Evolutionary conservation across 148 eudicot genomes (phyloP).

Genomic region (Fagopyrum homotropicum): DNA sequence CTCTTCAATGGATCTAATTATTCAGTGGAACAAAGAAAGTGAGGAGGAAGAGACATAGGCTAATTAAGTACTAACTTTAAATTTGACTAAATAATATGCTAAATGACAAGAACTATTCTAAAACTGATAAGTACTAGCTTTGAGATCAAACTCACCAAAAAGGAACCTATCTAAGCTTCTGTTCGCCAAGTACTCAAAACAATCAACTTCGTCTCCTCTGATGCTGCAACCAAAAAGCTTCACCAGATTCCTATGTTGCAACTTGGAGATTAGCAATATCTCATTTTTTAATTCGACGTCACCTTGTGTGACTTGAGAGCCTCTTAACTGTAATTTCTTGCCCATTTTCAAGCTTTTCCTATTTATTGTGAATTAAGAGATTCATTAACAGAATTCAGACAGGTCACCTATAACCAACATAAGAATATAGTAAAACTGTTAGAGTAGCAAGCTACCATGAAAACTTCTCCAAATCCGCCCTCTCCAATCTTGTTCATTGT

Average conservation of each 20-base stretch:
- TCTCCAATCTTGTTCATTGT: slow-evolving; percentile 2
- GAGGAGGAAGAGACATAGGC: not conserved
- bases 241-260: slow-evolving; percentile 29
- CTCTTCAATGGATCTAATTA: slow-evolving; percentile 15
- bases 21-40: not conserved
- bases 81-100: not conserved
- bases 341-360: slow-evolving; percentile 22
- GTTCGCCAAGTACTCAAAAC: slow-evolving; percentile 22
- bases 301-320: slow-evolving; percentile 21
- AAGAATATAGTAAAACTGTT: too few species aligned
- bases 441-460: not conserved
- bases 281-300: slow-evolving; percentile 21
- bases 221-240: slow-evolving; percentile 24
- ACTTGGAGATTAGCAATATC: slow-evolving; percentile 20
- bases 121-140: not conserved
- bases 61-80: not conserved
- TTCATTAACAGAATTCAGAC: not conserved
- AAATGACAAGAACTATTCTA: not conserved
- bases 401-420: too few species aligned
- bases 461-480: slow-evolving; percentile 8
- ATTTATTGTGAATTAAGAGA: not conserved
- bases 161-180: slow-evolving; percentile 18
- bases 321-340: slow-evolving; percentile 26
- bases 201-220: slow-evolving; percentile 18
- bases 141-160: slow-evolving; percentile 2